A percentile compares a stretch with the other conserved stretches of the same genome.
Evolutionary conservation across 345 rosid genomes (phyloP).

Genomic region (Salix exigua): DNA sequence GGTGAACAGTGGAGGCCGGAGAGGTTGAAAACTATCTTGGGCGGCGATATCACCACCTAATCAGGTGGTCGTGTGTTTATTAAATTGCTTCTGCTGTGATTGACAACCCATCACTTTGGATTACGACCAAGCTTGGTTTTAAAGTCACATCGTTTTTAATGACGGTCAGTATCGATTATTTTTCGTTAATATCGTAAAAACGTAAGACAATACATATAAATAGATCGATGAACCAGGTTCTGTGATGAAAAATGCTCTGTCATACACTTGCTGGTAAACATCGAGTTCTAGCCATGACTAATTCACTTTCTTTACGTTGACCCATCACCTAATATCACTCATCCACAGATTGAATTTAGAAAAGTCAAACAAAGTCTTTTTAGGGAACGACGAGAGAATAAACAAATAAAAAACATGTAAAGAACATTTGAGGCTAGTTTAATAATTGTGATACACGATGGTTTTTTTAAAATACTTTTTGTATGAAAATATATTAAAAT

Average conservation of each 20-base stretch:
- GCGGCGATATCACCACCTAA: neutral
- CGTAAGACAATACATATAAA: no score
- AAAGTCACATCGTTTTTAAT: constrained; percentile 10
- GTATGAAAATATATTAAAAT: no score
- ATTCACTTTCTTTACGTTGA: neutral
- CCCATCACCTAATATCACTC: neutral
- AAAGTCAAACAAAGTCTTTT: neutral
- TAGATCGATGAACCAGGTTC: no score
- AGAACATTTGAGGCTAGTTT: neutral
- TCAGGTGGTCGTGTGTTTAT: neutral
- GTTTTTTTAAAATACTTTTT: no score
- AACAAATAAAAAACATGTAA: neutral
- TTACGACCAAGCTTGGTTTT: neutral
- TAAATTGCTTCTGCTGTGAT: neutral
- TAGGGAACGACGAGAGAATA: neutral
- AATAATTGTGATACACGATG: no score
- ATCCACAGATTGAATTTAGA: neutral
- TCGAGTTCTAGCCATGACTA: neutral
- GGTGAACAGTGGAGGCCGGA: neutral
- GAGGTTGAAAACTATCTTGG: neutral
- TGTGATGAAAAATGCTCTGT: no score
- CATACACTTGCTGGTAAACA: no score
- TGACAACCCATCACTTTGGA: neutral
- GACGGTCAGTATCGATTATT: no score
- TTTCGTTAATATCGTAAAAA: no score